Conservation (phyloP, 202 grass and related monocot genomes). For the Carex sylvatica region DNA sequence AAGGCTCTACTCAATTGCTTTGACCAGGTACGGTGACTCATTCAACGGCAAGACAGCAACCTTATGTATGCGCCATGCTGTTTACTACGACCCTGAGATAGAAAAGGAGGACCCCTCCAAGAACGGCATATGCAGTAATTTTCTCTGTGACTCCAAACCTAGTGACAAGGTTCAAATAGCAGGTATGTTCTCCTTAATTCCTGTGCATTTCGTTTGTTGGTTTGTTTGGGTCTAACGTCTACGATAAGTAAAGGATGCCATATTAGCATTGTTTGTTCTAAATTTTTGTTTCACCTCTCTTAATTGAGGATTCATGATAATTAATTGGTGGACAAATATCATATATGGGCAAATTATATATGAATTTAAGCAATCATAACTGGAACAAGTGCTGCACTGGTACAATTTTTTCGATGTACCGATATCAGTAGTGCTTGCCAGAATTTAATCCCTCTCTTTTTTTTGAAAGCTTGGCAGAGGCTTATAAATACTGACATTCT, state of each 20-base stretch:
- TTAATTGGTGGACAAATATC: background rate
- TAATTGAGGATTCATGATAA: slow-evolving; percentile 2
- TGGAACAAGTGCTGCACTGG: background rate
- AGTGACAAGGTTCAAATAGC: slow-evolving; percentile 82
- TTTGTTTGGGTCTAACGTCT: background rate
- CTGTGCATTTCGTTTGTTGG: slow-evolving; percentile 1
- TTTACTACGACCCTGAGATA: slow-evolving; percentile 90
- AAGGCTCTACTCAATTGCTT: slow-evolving; percentile 93
- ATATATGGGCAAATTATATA: background rate
- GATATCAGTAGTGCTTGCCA: background rate
- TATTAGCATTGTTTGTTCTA: background rate
- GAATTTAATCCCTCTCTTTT: background rate
- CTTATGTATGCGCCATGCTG: slow-evolving; percentile 79
- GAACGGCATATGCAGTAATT: slow-evolving; percentile 91
- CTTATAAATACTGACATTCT: too few species aligned
- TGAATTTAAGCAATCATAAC: background rate
- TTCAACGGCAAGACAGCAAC: slow-evolving; percentile 83
- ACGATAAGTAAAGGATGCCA: background rate
- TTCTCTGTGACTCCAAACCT: slow-evolving; percentile 82
- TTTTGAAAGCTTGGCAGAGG: too few species aligned
- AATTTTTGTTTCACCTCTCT: background rate
- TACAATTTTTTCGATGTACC: background rate
- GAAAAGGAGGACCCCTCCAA: slow-evolving; percentile 83
- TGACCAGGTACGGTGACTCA: slow-evolving; percentile 85
- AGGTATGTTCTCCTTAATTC: slow-evolving; percentile 39